Conservation (phyloP, 345 rosid genomes). For the Carallia pectinifolia region DNA sequence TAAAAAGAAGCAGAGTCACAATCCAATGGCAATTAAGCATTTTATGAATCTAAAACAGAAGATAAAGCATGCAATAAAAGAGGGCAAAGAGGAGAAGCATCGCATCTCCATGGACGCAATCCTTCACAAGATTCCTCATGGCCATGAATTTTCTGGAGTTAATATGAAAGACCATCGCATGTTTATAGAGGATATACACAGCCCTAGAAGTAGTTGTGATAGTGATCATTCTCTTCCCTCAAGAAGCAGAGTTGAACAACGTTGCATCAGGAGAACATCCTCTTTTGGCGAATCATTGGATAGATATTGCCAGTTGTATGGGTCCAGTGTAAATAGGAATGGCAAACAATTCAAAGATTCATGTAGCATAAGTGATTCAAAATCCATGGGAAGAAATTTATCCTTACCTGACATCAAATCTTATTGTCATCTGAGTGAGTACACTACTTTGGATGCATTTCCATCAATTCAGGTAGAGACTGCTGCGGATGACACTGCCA, state of each 20-base stretch:
- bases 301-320: slow-evolving; percentile 58
- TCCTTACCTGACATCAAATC: neutral
- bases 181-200: slow-evolving; percentile 15
- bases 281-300: slow-evolving; percentile 62
- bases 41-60: slow-evolving; percentile 71
- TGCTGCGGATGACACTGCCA: neutral
- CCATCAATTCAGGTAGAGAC: neutral
- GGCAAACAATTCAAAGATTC: slow-evolving; percentile 21
- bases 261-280: slow-evolving; percentile 40
- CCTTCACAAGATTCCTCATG: slow-evolving; percentile 71
- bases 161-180: slow-evolving; percentile 26
- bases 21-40: slow-evolving; percentile 47
- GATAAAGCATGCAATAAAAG: slow-evolving; percentile 54
- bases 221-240: slow-evolving; percentile 11
- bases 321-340: slow-evolving; percentile 45
- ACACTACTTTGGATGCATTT: neutral
- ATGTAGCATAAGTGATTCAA: neutral
- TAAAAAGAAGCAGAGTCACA: slow-evolving; percentile 35
- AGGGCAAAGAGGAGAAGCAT: slow-evolving; percentile 60
- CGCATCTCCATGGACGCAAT: slow-evolving; percentile 79
- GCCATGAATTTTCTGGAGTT: slow-evolving; percentile 48
- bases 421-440: neutral
- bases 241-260: slow-evolving; percentile 8
- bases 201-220: slow-evolving; percentile 15
- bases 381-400: neutral